Evolutionary conservation across 306 rosid genomes (phyloP).

Genomic region (Herpetospermum pedunculosum): DNA sequence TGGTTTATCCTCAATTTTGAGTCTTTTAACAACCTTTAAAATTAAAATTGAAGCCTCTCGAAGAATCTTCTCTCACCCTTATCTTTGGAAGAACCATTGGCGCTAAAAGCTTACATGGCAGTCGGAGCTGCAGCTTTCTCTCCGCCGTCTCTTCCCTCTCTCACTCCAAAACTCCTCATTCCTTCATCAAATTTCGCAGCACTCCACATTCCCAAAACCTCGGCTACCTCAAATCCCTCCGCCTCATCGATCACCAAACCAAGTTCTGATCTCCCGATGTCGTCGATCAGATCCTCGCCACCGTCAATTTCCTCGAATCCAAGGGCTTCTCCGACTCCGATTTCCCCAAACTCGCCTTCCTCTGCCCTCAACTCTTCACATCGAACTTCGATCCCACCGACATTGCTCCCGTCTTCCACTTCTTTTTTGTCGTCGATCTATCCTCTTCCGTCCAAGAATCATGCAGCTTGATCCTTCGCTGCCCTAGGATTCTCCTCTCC

Average conservation of each 20-base stretch:
- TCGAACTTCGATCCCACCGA: conserved; percentile 26
- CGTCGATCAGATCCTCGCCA: conserved; percentile 37
- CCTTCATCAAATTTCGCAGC: conserved; percentile 57
- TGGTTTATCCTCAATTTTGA: conserved; percentile 45
- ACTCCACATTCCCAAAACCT: conserved; percentile 62
- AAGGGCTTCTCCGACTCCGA: conserved; percentile 67
- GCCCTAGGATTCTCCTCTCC: conserved; percentile 55
- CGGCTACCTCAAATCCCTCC: conserved; percentile 54
- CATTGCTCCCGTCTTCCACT: conserved; percentile 40
- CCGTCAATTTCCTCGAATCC: conserved; percentile 53
- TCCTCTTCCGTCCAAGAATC: conserved; percentile 28
- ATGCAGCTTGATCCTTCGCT: conserved; percentile 43
- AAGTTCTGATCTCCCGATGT: conserved; percentile 46
- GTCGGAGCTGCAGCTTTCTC: no score
- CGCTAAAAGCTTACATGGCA: no score
- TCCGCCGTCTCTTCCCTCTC: no score
- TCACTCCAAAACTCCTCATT: no score
- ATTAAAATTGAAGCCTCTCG: no score
- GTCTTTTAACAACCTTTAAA: no score
- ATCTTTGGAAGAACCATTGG: no score
- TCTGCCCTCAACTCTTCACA: conserved; percentile 50
- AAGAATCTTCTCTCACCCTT: no score
- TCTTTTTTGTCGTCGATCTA: conserved; percentile 36
- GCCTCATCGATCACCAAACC: conserved; percentile 37
- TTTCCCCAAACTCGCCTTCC: conserved; percentile 42